Evolutionary conservation across 2,329 filamentous ascomycete genomes (phyloP), one percentile per base, ranked within the genome.

Genomic region (Penicillium sp.): DNA sequence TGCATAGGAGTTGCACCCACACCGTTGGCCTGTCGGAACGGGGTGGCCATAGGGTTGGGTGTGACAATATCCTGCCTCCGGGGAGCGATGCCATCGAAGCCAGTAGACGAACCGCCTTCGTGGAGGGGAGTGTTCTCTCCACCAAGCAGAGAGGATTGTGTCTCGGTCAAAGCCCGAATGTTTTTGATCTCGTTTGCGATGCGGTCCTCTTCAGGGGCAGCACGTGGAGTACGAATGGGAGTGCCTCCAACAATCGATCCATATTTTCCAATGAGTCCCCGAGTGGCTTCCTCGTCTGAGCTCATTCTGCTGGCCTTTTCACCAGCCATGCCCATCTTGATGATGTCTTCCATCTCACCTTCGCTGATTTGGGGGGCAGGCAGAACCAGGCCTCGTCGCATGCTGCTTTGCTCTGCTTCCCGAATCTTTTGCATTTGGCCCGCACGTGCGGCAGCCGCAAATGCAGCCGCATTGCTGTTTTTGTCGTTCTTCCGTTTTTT

Each of bases 171-270:
- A 8, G 95, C 91, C 63, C 90, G 86, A 48, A 97, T 96, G 72
- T 99, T 98, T 57, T 88, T 87, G 61, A 98, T 93, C 75, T 99
- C 95, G 72, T 98, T 99, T 63, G 93, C 92, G 57, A 99, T 95
- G 63, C 91, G 89, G 68, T 99, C 95, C 71, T 99, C 93, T 71
- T 96, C 91, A 48, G 92, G 90, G 0, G 95, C 90, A 3, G 93
- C 95, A 73, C 88, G 87, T 3, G 95, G 95, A 5, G 95, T 99
- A 61, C 95, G 87, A 60, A 99, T 96, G 0, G 95, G 95, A 13
- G 91, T 93, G 57, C 83, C 87, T 53, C 86, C 88, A 70, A 95
- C 89, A 52, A 96, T 85, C 39, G 85, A 87, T 16, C 89, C 86
- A 74, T 99, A 99, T 65, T 92, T 90, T 63, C 91, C 91, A 56